phyloP scores from a whole-genome alignment of 2,329 filamentous ascomycete genomes.

The Pyrenophora teres region DNA sequence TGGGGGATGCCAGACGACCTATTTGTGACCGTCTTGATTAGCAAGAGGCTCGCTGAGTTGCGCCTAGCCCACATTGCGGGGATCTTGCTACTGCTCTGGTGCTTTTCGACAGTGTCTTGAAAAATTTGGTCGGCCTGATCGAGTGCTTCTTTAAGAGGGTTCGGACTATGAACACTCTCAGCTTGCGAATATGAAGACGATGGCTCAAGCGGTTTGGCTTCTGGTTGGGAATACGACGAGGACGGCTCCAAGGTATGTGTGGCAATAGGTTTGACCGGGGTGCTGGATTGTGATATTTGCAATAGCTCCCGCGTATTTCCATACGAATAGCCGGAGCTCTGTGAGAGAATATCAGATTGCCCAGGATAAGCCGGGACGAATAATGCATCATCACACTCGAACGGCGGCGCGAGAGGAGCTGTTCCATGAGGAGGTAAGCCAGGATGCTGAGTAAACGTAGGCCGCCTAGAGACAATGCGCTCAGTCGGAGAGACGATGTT shows the following conservation, averaged over 20 bases:
- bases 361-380: constrained; percentile 13
- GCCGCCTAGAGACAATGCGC: constrained; percentile 2
- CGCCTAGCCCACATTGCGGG: constrained; percentile 43
- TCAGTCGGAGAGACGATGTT: not conserved
- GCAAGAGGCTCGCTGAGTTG: constrained; percentile 33
- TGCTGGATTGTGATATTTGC: constrained; percentile 23
- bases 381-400: constrained; percentile 23
- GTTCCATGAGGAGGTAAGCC: constrained; percentile 31
- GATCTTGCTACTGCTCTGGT: constrained; percentile 20
- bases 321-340: constrained; percentile 40
- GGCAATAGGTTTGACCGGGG: not conserved
- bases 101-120: constrained; percentile 14
- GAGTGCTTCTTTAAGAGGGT: constrained; percentile 34
- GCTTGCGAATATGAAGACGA: constrained; percentile 39
- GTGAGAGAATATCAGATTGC: constrained; percentile 31
- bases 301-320: constrained; percentile 44
- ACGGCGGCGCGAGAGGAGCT: constrained; percentile 36
- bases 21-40: constrained; percentile 15
- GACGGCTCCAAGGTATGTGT: constrained; percentile 22
- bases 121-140: constrained; percentile 41
- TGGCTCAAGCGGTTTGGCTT: constrained; percentile 15
- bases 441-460: constrained; percentile 15
- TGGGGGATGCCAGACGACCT: constrained; percentile 8
- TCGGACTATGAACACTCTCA: constrained; percentile 13
- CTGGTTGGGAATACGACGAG: constrained; percentile 30